Conservation (phyloP, 345 rosid genomes). For the Boechera retrofracta region DNA sequence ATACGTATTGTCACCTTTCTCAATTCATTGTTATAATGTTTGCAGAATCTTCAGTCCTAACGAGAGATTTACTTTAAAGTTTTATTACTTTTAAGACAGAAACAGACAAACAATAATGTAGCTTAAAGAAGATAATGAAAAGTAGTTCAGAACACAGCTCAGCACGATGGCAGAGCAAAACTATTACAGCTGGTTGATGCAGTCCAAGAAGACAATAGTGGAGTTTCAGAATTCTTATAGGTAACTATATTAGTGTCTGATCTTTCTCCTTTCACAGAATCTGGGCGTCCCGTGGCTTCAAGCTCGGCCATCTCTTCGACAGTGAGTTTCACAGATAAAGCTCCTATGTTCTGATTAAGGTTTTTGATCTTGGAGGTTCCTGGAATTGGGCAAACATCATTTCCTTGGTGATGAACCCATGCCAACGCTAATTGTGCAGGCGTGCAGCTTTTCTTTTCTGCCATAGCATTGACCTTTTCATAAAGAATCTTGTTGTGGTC, state of each 20-base stretch:
- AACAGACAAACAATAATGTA: conserved; percentile 15
- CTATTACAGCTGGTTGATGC: conserved; percentile 21
- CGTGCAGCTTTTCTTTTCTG: conserved; percentile 56
- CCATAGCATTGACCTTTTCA: conserved; percentile 54
- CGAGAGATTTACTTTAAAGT: background rate
- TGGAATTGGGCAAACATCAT: conserved; percentile 65
- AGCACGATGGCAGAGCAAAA: conserved; percentile 12
- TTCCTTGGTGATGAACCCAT: conserved; percentile 71
- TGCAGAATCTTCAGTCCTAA: conserved; percentile 1
- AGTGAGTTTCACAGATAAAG: conserved; percentile 59
- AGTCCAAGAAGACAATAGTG: conserved; percentile 61
- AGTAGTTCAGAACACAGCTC: conserved; percentile 17
- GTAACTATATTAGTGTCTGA: conserved; percentile 25
- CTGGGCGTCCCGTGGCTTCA: conserved; percentile 51
- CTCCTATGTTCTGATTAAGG: conserved; percentile 59
- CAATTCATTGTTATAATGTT: conserved; percentile 17
- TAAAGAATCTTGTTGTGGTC: conserved; percentile 50
- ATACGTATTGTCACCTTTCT: background rate
- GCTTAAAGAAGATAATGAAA: background rate
- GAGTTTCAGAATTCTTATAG: conserved; percentile 52
- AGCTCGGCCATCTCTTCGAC: conserved; percentile 61
- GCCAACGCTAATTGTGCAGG: conserved; percentile 66
- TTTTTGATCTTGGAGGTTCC: conserved; percentile 63
- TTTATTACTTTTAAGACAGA: conserved; percentile 2
- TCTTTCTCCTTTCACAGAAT: conserved; percentile 53